Evolutionary conservation across 306 rosid genomes (phyloP), one percentile per base, ranked within the genome.

Genomic region (Cicer judaicum): DNA sequence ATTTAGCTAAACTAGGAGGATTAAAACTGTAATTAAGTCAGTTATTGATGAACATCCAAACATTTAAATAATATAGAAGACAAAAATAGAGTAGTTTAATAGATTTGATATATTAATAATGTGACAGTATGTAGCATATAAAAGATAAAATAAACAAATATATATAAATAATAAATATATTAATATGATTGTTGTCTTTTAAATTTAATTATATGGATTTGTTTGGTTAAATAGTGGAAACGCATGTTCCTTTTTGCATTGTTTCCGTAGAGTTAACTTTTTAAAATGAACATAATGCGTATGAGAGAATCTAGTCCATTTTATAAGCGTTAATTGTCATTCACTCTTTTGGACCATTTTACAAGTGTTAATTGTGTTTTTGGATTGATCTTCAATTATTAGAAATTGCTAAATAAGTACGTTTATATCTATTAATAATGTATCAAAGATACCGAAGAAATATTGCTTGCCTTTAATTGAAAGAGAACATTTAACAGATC

Each of bases 381-480:
- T 69, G 46, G 55, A 19, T 46, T 81, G 78, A 10, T 63, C 34
- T 76, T 76, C 54, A 75, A 80, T 68, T 80, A 80, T 74, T 57
- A 42, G 46, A 42, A 80, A 76, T 64, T 64, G 60, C 74, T 34
- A 73, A 43, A 53, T 43, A 64, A 29, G 41, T 78, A 57, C 62
- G 7, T 14, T 47, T 52, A 66, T 73, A 41, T 21, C 62, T 66
- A 24, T 24, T 24, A 24, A 24, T 48, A 69, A 64, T 63, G 57
- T 71, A 70, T 54, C 14, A 46, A 38, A 55, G 49, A 70, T 65
- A 15, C 7, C 19, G 19, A 43, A 10, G 68, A 57, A 38, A 5
- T 36, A 52, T 68, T 34, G 55, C 80, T 40, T 69, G 69, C 55
- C 69, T 70, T 68, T 24, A 74, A 49, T 68, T 69, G 80, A 76